A percentile compares a stretch with the other conserved stretches of the same genome.
Evolutionary conservation across 2,329 filamentous ascomycete genomes (phyloP).

Genomic region (Coniella vitis): DNA sequence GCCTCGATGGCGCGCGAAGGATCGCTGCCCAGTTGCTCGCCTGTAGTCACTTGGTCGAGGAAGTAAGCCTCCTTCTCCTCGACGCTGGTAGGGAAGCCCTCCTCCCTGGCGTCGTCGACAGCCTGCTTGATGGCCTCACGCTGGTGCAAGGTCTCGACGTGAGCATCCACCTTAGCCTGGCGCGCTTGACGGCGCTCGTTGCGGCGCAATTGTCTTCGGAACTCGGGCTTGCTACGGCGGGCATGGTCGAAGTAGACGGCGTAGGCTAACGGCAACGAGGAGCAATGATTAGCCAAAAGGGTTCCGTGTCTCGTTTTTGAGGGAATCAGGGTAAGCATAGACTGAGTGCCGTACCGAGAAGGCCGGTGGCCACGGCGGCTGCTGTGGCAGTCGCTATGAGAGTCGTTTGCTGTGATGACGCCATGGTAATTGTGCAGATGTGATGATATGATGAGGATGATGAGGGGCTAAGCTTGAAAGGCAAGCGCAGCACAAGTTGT

Average conservation of each 20-base stretch:
- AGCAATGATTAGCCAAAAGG: constrained; percentile 15
- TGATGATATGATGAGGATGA: constrained; percentile 19
- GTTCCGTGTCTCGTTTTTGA: background rate
- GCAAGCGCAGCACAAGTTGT: background rate
- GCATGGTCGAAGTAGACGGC: constrained; percentile 63
- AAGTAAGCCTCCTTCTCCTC: constrained; percentile 96
- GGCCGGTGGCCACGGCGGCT: constrained; percentile 52
- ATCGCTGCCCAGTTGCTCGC: constrained; percentile 76
- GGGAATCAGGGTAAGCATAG: constrained; percentile 1
- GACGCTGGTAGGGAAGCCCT: constrained; percentile 83
- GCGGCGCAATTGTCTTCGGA: constrained; percentile 62
- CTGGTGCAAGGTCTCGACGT: constrained; percentile 58
- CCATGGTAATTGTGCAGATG: constrained; percentile 45
- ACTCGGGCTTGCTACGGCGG: constrained; percentile 56
- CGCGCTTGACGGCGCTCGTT: constrained; percentile 69
- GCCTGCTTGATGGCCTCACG: constrained; percentile 66
- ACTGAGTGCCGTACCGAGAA: constrained; percentile 44
- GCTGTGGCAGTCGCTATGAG: constrained; percentile 54
- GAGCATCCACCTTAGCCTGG: constrained; percentile 65
- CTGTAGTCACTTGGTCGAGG: constrained; percentile 87
- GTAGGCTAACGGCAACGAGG: constrained; percentile 41
- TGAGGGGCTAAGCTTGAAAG: background rate
- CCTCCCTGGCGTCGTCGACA: constrained; percentile 76
- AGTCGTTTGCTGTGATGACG: constrained; percentile 50
- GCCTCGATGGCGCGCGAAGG: constrained; percentile 71